Percentiles rank a stretch among this genome's conserved stretches.
These are phyloP conservation scores for Paracoccidioides brasiliensis DNA, from an alignment of 2,329 filamentous ascomycete species.

Conservation along the genomic window DNA sequence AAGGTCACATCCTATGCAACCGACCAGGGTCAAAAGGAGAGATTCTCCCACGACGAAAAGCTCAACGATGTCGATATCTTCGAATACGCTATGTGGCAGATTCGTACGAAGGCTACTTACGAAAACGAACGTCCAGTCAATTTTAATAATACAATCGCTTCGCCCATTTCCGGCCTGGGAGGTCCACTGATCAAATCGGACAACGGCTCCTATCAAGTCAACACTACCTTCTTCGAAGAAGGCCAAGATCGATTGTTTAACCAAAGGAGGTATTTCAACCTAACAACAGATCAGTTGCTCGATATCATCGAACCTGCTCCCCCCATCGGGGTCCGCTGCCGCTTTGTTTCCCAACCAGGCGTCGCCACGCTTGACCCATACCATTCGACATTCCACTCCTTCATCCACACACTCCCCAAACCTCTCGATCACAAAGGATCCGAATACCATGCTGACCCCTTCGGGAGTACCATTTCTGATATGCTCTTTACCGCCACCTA, in stretches of 20 bases:
- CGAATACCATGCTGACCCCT: neutral
- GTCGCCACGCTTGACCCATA: neutral
- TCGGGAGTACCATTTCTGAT: neutral
- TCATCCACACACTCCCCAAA: neutral
- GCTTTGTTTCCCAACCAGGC: neutral
- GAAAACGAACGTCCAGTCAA: neutral
- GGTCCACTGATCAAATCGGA: neutral
- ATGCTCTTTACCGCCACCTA: neutral
- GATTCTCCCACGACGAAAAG: neutral
- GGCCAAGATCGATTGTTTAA: neutral
- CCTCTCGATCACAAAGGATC: neutral
- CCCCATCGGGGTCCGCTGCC: constrained; percentile 1
- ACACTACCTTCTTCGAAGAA: neutral
- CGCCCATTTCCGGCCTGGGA: neutral
- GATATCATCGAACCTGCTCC: neutral
- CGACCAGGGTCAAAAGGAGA: neutral
- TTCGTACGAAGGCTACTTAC: neutral
- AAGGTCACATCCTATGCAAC: neutral
- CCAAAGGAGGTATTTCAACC: neutral
- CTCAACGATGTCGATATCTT: neutral
- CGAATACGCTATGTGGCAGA: neutral
- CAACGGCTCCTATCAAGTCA: neutral
- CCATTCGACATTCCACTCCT: neutral
- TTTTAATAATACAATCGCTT: neutral
- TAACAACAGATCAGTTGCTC: neutral